A percentile compares a stretch with the other conserved stretches of the same genome.
Evolutionary conservation across 306 rosid genomes (phyloP).

Genomic region (Clitoria ternatea): DNA sequence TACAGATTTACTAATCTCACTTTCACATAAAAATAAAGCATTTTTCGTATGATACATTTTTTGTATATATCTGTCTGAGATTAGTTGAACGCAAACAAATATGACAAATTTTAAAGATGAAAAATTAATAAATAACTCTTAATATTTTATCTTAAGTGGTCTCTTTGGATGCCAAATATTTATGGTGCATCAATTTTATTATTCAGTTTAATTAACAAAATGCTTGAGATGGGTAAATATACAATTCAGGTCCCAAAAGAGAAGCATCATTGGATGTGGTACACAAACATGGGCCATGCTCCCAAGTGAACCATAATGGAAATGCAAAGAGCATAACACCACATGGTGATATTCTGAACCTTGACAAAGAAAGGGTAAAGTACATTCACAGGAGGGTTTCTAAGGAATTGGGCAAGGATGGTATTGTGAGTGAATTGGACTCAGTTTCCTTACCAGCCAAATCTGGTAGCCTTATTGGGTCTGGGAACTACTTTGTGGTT

Average conservation of each 20-base stretch:
- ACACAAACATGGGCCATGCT: slow-evolving; percentile 61
- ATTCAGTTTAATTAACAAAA: neutral
- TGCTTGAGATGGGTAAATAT: too few species aligned
- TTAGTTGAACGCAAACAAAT: too few species aligned
- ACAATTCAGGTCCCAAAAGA: slow-evolving; percentile 25
- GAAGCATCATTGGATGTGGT: slow-evolving; percentile 41
- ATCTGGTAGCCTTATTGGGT: slow-evolving; percentile 45
- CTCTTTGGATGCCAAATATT: neutral
- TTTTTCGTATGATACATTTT: too few species aligned
- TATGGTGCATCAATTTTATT: neutral
- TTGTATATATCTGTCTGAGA: too few species aligned
- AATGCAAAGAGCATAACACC: neutral
- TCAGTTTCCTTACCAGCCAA: slow-evolving; percentile 44
- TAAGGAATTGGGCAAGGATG: neutral
- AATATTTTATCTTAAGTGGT: neutral
- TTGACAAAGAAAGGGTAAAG: slow-evolving; percentile 40
- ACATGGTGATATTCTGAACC: slow-evolving; percentile 31
- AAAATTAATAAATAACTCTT: too few species aligned
- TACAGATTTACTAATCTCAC: too few species aligned
- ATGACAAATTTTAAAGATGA: too few species aligned
- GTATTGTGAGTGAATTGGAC: neutral
- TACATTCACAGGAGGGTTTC: slow-evolving; percentile 33
- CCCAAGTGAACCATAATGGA: slow-evolving; percentile 8
- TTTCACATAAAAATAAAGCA: too few species aligned
- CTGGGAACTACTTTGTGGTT: slow-evolving; percentile 56